These are phyloP conservation scores for Hypoxylon sp. DNA, from an alignment of 2,329 filamentous ascomycete species.

Conservation along the genomic window DNA sequence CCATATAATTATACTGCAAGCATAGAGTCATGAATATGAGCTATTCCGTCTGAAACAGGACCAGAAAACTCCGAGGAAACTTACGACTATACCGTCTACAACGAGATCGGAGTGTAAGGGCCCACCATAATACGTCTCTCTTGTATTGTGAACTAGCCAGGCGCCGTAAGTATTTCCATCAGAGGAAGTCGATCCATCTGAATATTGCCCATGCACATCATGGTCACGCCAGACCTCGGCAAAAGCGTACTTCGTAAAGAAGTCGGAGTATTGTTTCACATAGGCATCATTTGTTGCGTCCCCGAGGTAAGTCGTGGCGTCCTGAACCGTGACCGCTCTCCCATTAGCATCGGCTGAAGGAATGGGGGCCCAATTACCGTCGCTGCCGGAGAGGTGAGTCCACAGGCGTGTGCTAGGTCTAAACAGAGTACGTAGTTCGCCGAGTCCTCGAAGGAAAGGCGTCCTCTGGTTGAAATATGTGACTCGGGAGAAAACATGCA, in stretches of 20 bases:
- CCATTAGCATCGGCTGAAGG: slow-evolving; percentile 61
- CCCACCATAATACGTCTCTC: slow-evolving; percentile 74
- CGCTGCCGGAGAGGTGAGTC: slow-evolving; percentile 72
- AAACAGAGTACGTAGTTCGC: slow-evolving; percentile 74
- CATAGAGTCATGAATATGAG: slow-evolving; percentile 3
- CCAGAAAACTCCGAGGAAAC: not conserved
- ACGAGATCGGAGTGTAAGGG: slow-evolving; percentile 74
- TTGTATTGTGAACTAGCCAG: slow-evolving; percentile 75
- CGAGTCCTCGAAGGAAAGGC: slow-evolving; percentile 69
- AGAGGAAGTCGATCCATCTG: slow-evolving; percentile 65
- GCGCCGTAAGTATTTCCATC: slow-evolving; percentile 70
- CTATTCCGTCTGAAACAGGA: not conserved
- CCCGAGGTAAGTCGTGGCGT: slow-evolving; percentile 73
- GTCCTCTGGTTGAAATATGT: slow-evolving; percentile 70
- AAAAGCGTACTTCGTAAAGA: slow-evolving; percentile 78
- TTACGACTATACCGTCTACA: slow-evolving; percentile 74
- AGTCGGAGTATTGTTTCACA: slow-evolving; percentile 68
- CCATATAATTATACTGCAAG: slow-evolving; percentile 54
- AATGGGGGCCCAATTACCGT: slow-evolving; percentile 67
- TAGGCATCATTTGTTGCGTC: slow-evolving; percentile 68
- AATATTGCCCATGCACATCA: slow-evolving; percentile 67
- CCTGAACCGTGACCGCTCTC: slow-evolving; percentile 68
- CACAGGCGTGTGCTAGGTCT: slow-evolving; percentile 71
- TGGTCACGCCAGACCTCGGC: slow-evolving; percentile 71
- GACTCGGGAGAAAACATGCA: slow-evolving; percentile 72